Conservation (phyloP, 768 basidiomycete genomes). For the Lentinula sp. region DNA sequence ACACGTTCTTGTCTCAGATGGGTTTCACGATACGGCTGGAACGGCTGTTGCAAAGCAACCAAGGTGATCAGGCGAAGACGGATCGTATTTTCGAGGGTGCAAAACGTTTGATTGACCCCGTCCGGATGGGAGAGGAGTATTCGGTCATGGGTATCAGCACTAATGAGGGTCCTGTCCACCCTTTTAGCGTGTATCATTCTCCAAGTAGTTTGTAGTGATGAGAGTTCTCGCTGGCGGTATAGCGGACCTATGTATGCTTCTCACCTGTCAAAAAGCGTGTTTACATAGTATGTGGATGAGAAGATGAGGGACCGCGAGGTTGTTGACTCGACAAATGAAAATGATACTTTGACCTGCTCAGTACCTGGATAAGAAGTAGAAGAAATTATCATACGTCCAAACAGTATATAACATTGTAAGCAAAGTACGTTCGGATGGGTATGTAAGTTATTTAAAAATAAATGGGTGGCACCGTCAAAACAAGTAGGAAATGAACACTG, state of each 20-base stretch:
- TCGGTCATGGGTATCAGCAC: constrained; percentile 61
- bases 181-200: background rate
- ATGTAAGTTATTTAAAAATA: background rate
- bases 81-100: constrained; percentile 54
- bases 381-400: background rate
- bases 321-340: background rate
- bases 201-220: no score
- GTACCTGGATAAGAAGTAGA: background rate
- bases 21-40: constrained; percentile 64
- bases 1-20: constrained; percentile 71
- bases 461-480: background rate
- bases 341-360: background rate
- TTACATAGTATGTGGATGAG: no score
- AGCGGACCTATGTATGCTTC: no score
- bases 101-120: constrained; percentile 65
- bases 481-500: background rate
- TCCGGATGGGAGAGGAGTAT: constrained; percentile 88
- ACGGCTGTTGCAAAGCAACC: constrained; percentile 8
- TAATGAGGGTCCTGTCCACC: background rate
- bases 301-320: background rate
- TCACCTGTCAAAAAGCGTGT: no score
- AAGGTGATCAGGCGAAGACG: constrained; percentile 44
- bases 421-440: background rate
- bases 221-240: no score
- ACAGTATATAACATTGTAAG: background rate